A percentile compares a stretch with the other conserved stretches of the same genome.
Evolutionary conservation across 768 basidiomycete species (phyloP).

Genomic region (Cyclocybe cylindracea): DNA sequence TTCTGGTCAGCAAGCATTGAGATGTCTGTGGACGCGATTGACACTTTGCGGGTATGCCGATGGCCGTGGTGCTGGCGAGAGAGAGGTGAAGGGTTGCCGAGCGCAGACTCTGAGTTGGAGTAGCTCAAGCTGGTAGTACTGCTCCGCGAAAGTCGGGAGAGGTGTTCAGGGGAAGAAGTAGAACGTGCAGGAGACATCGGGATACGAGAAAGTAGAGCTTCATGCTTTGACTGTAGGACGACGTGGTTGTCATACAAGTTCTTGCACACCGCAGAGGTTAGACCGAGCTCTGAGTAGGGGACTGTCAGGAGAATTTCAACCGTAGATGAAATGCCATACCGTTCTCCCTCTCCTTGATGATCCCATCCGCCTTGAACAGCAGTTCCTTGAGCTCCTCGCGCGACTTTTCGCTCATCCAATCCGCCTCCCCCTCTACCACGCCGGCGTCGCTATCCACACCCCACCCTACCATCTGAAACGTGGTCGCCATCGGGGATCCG

Average conservation of each 20-base stretch:
- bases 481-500: constrained; percentile 27
- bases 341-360: constrained; percentile 77
- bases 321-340: constrained; percentile 40
- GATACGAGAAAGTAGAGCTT: constrained; percentile 66
- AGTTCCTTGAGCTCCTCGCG: constrained; percentile 72
- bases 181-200: constrained; percentile 46
- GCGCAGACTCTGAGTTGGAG: constrained; percentile 32
- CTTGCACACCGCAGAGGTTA: constrained; percentile 71
- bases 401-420: constrained; percentile 52
- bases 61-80: constrained; percentile 21
- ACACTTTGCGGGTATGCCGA: constrained; percentile 48
- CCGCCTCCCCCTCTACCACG: constrained; percentile 11
- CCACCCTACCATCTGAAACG: constrained; percentile 26
- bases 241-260: constrained; percentile 69
- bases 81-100: constrained; percentile 1
- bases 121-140: constrained; percentile 29
- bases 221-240: constrained; percentile 68
- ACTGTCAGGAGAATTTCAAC: background rate
- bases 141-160: constrained; percentile 23
- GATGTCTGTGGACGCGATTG: constrained; percentile 69
- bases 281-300: constrained; percentile 53
- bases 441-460: constrained; percentile 1
- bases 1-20: constrained; percentile 81
- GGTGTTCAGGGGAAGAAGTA: constrained; percentile 36
- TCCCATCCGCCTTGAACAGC: constrained; percentile 68